phyloP scores from a whole-genome alignment of 2,329 filamentous ascomycete species.

The Colletotrichum cuscutae region DNA sequence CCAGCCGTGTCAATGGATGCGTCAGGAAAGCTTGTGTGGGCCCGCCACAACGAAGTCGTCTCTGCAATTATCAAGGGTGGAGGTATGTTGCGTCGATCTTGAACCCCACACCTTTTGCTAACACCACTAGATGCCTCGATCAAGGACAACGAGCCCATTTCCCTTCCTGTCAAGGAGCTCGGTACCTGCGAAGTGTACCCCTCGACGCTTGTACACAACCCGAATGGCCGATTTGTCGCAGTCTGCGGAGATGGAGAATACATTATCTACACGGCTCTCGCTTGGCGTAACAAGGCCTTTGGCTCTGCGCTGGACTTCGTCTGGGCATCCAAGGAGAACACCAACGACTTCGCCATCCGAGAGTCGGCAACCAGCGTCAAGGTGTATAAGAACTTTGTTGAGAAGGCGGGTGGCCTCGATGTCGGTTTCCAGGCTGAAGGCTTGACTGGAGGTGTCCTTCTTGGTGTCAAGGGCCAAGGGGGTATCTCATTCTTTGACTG shows the following conservation, averaged over 20 bases:
- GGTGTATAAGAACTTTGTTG: slow-evolving; percentile 97
- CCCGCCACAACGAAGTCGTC: slow-evolving; percentile 92
- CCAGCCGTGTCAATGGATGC: slow-evolving; percentile 97
- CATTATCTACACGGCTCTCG: slow-evolving; percentile 97
- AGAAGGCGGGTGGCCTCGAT: slow-evolving; percentile 88
- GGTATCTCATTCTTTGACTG: slow-evolving; percentile 98
- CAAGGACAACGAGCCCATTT: slow-evolving; percentile 90
- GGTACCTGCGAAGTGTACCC: slow-evolving; percentile 97
- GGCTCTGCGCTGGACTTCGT: slow-evolving; percentile 95
- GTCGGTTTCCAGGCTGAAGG: slow-evolving; percentile 96
- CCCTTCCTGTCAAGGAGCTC: slow-evolving; percentile 90
- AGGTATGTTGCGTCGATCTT: slow-evolving; percentile 52
- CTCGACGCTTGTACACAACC: slow-evolving; percentile 93
- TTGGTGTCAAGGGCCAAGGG: slow-evolving; percentile 94
- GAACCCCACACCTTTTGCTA: slow-evolving; percentile 36
- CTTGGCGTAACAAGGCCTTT: slow-evolving; percentile 97
- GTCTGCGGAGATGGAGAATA: slow-evolving; percentile 96
- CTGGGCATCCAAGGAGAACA: slow-evolving; percentile 97
- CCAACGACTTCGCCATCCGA: slow-evolving; percentile 97
- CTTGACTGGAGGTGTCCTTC: slow-evolving; percentile 85
- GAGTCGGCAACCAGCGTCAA: slow-evolving; percentile 95
- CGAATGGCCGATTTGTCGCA: slow-evolving; percentile 87
- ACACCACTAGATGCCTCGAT: slow-evolving; percentile 71
- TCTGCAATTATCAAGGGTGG: slow-evolving; percentile 95
- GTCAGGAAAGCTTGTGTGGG: slow-evolving; percentile 96